Base-by-base conservation (phyloP, 164 flowering plant genomes). In the Stephania japonica region DNA sequence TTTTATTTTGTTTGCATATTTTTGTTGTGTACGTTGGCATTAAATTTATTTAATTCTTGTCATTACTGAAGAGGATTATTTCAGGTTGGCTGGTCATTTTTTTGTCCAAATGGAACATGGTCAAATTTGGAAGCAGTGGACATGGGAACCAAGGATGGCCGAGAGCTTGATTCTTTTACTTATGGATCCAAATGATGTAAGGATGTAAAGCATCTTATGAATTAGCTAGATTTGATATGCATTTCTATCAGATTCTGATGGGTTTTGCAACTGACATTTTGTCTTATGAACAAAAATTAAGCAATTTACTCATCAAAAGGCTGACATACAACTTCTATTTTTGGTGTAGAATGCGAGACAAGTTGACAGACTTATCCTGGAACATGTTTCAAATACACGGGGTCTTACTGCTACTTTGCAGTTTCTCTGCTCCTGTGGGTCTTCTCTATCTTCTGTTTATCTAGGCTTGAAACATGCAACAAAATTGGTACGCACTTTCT, bases 121-220 rank as follows among this genome's bases (percentile, higher is more conserved):
- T 19, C 91, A 85, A 64, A 84, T 90, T 75, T 77, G 80, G 80
- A 91, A 87, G 82, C 95, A 88, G 85, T 94, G 94, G 97, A 83
- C 84, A 67, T 94, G 99, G 97, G 97, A 91, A 70, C 94, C 99
- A 75, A 82, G 82, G 72, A 91, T 94, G 95, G 86, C 88, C 23
- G 97, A 88, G 70, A 85, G 97, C 81, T 79, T 94, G 87, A 84
- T 91, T 72, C 97, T 94, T 75, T 81, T 88, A 70, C 91, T 92
- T 83, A n/a, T 88, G 73, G 99, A 94, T 73, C 86, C 97, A 42
- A 85, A 90, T 83, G 97, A 94, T 88, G 99, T 94, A 85, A 78
- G 78, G 32, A 65, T 25, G 68, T 26, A 42, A 42, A 18, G 50
- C 19, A 24, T 42, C 26, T 19, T 19, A 21, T 19, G 21, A 19